These are phyloP conservation scores for Centrapalus pauciflorus DNA, from an alignment of 129 eudicot genomes.

Conservation along the genomic window DNA sequence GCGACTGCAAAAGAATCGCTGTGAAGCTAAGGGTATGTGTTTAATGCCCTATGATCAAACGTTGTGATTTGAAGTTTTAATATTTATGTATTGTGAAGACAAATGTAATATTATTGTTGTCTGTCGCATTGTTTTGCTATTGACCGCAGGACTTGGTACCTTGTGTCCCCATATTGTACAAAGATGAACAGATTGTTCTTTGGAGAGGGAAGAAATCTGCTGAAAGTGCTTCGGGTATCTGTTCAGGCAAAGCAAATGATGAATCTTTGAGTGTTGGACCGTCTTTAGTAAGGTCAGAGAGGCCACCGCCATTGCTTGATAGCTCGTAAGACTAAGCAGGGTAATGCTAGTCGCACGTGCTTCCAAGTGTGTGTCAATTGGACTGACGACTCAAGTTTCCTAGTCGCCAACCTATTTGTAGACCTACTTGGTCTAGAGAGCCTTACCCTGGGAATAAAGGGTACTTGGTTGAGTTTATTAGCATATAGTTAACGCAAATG, in stretches of 20 bases:
- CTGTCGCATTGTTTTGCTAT: not conserved
- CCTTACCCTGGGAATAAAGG: too few species aligned
- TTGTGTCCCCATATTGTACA: conserved; percentile 82
- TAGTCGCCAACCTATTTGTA: too few species aligned
- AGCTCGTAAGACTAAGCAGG: too few species aligned
- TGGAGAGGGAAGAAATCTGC: conserved; percentile 63
- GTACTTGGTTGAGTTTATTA: too few species aligned
- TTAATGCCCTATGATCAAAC: not conserved
- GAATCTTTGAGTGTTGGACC: not conserved
- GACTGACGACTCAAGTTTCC: too few species aligned
- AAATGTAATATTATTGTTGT: not conserved
- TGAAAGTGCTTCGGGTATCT: not conserved
- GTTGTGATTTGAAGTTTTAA: not conserved
- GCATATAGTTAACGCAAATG: too few species aligned
- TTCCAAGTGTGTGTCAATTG: too few species aligned
- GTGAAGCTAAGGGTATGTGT: conserved; percentile 74
- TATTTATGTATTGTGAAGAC: conserved; percentile 3
- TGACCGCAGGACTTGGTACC: conserved; percentile 77
- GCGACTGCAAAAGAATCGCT: conserved; percentile 87
- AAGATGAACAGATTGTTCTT: conserved; percentile 80
- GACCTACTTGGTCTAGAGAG: too few species aligned
- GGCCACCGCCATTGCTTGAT: too few species aligned
- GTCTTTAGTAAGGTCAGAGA: too few species aligned
- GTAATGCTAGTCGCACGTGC: too few species aligned
- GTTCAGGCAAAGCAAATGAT: not conserved